Evolutionary conservation across 495 filamentous ascomycete species (phyloP).

Genomic region (Apiosordaria backusii): DNA sequence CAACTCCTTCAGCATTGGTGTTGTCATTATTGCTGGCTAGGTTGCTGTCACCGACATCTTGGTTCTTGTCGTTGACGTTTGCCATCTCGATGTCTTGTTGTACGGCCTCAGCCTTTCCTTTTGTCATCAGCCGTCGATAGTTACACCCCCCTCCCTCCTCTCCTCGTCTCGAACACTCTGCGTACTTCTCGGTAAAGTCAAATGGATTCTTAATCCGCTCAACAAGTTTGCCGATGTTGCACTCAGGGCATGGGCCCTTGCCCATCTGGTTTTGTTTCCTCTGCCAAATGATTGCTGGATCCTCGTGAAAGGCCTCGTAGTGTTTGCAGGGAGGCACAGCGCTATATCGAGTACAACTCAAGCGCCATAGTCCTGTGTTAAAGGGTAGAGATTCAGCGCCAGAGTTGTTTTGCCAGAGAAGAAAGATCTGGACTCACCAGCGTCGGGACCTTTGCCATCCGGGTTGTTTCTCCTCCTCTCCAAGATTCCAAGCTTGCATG

Average conservation of each 20-base stretch:
- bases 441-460: neutral
- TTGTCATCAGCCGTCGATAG: neutral
- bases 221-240: neutral
- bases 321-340: neutral
- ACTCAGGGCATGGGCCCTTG: neutral
- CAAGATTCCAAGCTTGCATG: neutral
- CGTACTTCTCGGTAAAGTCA: neutral
- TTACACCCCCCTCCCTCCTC: neutral
- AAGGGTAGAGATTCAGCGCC: too few relatives aligned
- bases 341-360: neutral
- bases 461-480: neutral
- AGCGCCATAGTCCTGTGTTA: too few relatives aligned
- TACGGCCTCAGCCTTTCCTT: neutral
- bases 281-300: neutral
- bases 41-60: neutral
- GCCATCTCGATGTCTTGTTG: neutral
- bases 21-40: neutral
- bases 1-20: neutral
- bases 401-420: neutral
- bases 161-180: neutral
- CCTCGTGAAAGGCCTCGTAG: neutral
- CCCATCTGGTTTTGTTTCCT: neutral
- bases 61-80: neutral
- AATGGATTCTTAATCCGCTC: neutral
- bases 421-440: neutral